These are phyloP conservation scores for Solanum megistacrolobum DNA, from an alignment of 257 asterid species.

Conservation along the genomic window DNA sequence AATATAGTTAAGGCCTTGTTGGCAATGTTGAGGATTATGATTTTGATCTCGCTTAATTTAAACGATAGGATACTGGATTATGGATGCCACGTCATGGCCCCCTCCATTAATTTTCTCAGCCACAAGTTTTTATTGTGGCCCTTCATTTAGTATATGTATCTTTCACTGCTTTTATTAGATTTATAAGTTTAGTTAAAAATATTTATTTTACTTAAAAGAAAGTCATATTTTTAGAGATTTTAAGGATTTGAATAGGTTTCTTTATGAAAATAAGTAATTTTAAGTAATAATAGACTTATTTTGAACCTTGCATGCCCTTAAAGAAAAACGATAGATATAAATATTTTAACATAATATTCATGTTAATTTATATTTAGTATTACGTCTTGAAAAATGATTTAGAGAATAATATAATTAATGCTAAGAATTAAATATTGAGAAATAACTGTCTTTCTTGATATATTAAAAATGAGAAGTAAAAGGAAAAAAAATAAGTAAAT, in stretches of 20 bases:
- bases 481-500: too few species aligned
- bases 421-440: neutral
- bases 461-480: too few species aligned
- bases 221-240: neutral
- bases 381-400: too few species aligned
- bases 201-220: neutral
- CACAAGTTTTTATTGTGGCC: constrained; percentile 58
- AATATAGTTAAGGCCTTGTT: constrained; percentile 26
- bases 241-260: neutral
- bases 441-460: too few species aligned
- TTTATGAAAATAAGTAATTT: neutral
- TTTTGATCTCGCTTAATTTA: constrained; percentile 32
- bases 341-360: too few species aligned
- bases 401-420: too few species aligned
- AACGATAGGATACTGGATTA: constrained; percentile 15
- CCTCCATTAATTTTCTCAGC: constrained; percentile 37
- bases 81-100: constrained; percentile 52
- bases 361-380: too few species aligned
- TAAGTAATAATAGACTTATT: neutral
- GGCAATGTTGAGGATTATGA: constrained; percentile 27
- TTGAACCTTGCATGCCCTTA: neutral
- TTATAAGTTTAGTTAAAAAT: neutral
- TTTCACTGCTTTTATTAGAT: neutral
- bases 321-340: neutral
- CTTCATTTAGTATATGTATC: constrained; percentile 1